Percentiles rank a stretch among this genome's conserved stretches.
These are phyloP conservation scores for Monosporascus sp. DNA, from an alignment of 2,329 filamentous ascomycete species.

Conservation along the genomic window DNA sequence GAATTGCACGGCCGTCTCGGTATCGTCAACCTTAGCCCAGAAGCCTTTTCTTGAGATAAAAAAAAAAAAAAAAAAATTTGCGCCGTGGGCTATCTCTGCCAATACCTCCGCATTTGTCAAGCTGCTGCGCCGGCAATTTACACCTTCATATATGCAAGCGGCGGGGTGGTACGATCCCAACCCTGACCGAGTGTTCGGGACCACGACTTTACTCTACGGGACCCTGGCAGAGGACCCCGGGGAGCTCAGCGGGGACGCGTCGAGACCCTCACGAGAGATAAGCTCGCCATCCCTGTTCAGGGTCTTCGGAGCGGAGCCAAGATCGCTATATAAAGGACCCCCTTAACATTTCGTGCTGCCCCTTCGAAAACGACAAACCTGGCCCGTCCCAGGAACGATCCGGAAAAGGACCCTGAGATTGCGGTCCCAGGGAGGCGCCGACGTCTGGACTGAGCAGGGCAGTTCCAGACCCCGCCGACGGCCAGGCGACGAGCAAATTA, in stretches of 20 bases:
- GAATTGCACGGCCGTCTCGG: no score
- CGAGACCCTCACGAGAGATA: not conserved
- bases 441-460: conserved; percentile 21
- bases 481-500: not conserved
- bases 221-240: not conserved
- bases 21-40: no score
- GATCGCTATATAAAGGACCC: not conserved
- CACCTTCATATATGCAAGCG: not conserved
- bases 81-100: no score
- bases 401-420: conserved; percentile 8
- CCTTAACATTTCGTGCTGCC: not conserved
- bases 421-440: conserved; percentile 4
- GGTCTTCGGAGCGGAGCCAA: not conserved
- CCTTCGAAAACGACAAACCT: not conserved
- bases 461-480: conserved; percentile 18
- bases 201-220: not conserved
- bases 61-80: no score
- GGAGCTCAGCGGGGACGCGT: not conserved
- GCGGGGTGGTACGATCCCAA: not conserved
- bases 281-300: not conserved
- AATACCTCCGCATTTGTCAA: not conserved
- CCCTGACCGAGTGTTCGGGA: not conserved
- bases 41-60: no score
- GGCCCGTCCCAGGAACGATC: not conserved
- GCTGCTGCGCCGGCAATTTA: not conserved